Evolutionary conservation across 441 rosid genomes (phyloP), one percentile per base, ranked within the genome.

Genomic region (Populus hybrid): DNA sequence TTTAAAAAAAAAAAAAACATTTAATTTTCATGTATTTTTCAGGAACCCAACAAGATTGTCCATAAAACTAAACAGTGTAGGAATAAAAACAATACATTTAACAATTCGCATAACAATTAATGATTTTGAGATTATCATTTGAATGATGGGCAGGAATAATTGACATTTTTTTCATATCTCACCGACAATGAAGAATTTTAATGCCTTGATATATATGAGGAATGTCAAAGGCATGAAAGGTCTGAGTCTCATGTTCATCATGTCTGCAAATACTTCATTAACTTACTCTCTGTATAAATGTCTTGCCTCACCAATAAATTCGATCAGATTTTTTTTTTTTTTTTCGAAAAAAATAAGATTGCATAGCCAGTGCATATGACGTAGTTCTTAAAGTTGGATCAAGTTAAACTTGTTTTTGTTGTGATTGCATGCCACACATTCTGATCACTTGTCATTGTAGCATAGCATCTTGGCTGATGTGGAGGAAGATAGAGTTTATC

Each of bases 401-500:
- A 40, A 18, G 9, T 16, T 5, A 46, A 69, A 2, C 4, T 6
- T 3, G 21, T 46, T 42, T 34, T 18, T 30, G 32, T 20, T 40
- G 64, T 1, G 32, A 10, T 50, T 70, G 57, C 26, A 61, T 40
- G 61, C 46, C 24, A 24, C 61, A 70, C 8, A 24, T 57, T 66
- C 23, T 5, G 40, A 14, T 53, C 30, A 73, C 40, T 42, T 63
- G 67, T 40, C 63, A 16, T 67, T 14, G 68, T 32, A 57, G 30
- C 16, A 42, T 42, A 69, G 69, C 69, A 75, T 82, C 69, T 77
- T 57, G 28, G 86, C 73, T 78, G 84, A 81, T 66, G 85, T 75
- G 89, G 82, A 79, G 75, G 61, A 61, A 28, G 85, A 77, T 84
- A 67, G 87, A 68, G 84, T 78, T 78, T 87, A 86, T 89, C 90